Conservation (phyloP, 2,329 filamentous ascomycete genomes). For the Diaporthe nobilis region DNA sequence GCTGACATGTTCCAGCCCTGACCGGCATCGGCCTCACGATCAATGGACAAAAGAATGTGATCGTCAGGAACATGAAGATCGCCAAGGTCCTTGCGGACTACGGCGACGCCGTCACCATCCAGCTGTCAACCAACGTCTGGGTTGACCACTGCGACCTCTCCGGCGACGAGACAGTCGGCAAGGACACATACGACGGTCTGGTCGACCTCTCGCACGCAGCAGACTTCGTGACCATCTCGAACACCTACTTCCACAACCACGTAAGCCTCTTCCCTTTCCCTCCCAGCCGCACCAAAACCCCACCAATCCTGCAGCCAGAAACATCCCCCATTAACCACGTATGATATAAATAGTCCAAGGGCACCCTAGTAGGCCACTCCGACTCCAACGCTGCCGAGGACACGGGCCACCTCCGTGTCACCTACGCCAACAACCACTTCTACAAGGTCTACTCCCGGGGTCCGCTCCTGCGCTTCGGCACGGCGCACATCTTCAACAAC, state of each 20-base stretch:
- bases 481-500: slow-evolving; percentile 62
- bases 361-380: slow-evolving; percentile 72
- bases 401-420: slow-evolving; percentile 61
- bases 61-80: slow-evolving; percentile 62
- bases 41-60: slow-evolving; percentile 60
- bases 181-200: slow-evolving; percentile 71
- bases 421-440: slow-evolving; percentile 66
- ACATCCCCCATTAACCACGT: background rate
- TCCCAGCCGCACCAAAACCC: background rate
- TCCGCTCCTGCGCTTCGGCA: slow-evolving; percentile 63
- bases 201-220: slow-evolving; percentile 67
- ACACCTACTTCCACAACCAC: slow-evolving; percentile 60
- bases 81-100: slow-evolving; percentile 52
- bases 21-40: slow-evolving; percentile 57
- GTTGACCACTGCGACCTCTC: slow-evolving; percentile 69
- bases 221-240: slow-evolving; percentile 60
- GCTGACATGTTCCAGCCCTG: slow-evolving; percentile 29
- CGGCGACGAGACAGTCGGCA: slow-evolving; percentile 63
- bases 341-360: slow-evolving; percentile 60
- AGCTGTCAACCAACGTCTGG: slow-evolving; percentile 61
- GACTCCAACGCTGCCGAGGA: slow-evolving; percentile 64
- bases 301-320: background rate
- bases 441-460: slow-evolving; percentile 60
- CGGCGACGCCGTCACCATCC: slow-evolving; percentile 57
- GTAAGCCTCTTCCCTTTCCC: background rate